These are phyloP conservation scores for Candida broadrunensis DNA, from an alignment of 805 yeast genomes.

Conservation along the genomic window DNA sequence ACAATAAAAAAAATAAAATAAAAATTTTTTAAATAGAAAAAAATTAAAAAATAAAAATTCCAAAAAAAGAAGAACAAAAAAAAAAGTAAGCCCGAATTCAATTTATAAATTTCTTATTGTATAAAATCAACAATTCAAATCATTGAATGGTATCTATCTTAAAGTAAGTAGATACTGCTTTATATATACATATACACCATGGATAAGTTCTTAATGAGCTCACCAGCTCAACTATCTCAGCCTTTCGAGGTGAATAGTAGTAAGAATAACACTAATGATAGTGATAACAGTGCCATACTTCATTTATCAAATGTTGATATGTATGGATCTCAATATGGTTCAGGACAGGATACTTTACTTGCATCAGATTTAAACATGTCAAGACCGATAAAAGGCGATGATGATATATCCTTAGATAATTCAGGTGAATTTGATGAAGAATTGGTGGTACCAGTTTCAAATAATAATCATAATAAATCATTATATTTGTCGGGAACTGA, in stretches of 20 bases:
- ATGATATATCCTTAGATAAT: neutral
- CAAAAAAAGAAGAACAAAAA: neutral
- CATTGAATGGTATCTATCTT: neutral
- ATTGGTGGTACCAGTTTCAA: neutral
- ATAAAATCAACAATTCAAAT: too few relatives aligned
- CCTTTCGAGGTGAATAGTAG: slow-evolving; percentile 17
- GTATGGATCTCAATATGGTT: neutral
- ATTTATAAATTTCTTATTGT: too few relatives aligned
- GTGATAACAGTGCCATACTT: slow-evolving; percentile 3
- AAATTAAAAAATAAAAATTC: neutral
- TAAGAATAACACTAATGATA: slow-evolving; percentile 2
- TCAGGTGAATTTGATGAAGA: neutral
- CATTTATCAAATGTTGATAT: slow-evolving; percentile 2
- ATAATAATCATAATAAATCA: neutral
- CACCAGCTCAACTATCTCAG: slow-evolving; percentile 36
- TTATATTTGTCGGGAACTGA: neutral
- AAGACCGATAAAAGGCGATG: neutral
- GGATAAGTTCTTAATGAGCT: slow-evolving; percentile 40
- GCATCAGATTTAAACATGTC: neutral
- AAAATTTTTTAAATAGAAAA: too few relatives aligned
- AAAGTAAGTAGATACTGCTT: neutral
- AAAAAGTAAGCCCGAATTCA: neutral
- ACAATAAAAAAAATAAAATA: too few relatives aligned
- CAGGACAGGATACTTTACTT: neutral
- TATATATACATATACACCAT: slow-evolving; percentile 15